Evolutionary conservation across 345 rosid species (phyloP), one percentile per base, ranked within the genome.

Genomic region (Ceriops decandra): DNA sequence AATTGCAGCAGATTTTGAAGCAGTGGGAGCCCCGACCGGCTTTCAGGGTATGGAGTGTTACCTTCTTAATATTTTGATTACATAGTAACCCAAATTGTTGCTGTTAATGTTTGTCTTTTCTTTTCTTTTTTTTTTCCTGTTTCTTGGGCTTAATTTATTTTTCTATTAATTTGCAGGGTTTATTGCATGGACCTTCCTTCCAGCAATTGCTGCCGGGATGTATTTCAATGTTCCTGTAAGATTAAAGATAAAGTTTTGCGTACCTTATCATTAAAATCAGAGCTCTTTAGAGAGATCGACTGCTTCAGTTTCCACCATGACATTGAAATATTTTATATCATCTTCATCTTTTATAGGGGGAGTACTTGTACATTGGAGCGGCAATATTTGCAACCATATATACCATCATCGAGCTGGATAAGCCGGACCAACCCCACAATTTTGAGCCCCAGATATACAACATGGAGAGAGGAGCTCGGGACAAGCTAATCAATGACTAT

Each of bases 371-470:
- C 84, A 85, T 89, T 27, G 96, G 91, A 64, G 98, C 96, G 5
- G 97, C 81, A 2, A 60, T 89, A 52, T 93, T 89, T 65, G 84
- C 86, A 5, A 57, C 84, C 1, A 72, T 91, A 46, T 91, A 91
- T 62, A 79, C 86, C 70, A 71, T 91, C 66, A 89, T 89, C 64
- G 91, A 93, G 88, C 83, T 93, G 92, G 92, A 86, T 69, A 93
- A 93, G 72, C 98, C 97, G 2, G 98, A 88, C 73, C 26, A 88
- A 81, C 95, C 96, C 57, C 95, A 89, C 75, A 88, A 93, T 81
- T 93, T 93, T 53, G 97, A 91, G 75, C 97, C 98, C 19, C 95
- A 91, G 79, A 91, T 93, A 60, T 89, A 89, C 83, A 85, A 80
- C 64, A 80, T 88, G 88, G 96, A 89, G 74, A 86, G 91, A 69